Evolutionary conservation across 208 protist species (phyloP).

Genomic region (Blechomonas ayalai): DNA sequence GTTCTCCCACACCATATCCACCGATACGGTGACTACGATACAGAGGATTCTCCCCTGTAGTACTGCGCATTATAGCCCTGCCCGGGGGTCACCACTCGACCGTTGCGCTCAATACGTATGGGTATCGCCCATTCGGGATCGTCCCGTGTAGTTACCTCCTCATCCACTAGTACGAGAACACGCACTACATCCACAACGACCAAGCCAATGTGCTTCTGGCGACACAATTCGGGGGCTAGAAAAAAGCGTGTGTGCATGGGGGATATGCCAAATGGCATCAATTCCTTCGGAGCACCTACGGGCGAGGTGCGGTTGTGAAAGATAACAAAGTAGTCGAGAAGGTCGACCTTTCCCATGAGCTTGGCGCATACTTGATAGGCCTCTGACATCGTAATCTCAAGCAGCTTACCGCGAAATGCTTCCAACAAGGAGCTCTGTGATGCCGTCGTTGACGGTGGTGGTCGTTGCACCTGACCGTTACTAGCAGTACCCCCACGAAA

Average conservation of each 20-base stretch:
- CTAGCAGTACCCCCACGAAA: no score
- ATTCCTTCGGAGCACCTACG: slow-evolving; percentile 8
- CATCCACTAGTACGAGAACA: slow-evolving; percentile 53
- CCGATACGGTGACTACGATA: no score
- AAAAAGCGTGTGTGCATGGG: slow-evolving; percentile 42
- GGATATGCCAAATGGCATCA: neutral
- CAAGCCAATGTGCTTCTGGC: slow-evolving; percentile 38
- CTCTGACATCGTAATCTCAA: slow-evolving; percentile 61
- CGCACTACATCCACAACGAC: slow-evolving; percentile 63
- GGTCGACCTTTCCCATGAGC: slow-evolving; percentile 28
- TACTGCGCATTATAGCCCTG: slow-evolving; percentile 38
- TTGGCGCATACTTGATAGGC: slow-evolving; percentile 28
- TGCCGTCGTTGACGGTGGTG: no score
- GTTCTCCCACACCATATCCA: no score
- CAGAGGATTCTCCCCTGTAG: slow-evolving; percentile 15
- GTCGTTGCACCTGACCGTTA: no score
- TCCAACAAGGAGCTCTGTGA: no score
- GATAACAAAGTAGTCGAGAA: slow-evolving; percentile 58
- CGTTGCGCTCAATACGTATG: slow-evolving; percentile 15
- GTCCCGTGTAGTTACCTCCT: slow-evolving; percentile 31
- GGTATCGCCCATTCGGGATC: slow-evolving; percentile 28
- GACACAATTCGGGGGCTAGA: slow-evolving; percentile 59
- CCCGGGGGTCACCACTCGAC: slow-evolving; percentile 21
- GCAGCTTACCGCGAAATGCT: slow-evolving; percentile 58
- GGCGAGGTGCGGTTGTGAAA: slow-evolving; percentile 16